phyloP scores from a whole-genome alignment of 2,329 filamentous ascomycete species.

The Pseudodiploospora longispora region DNA sequence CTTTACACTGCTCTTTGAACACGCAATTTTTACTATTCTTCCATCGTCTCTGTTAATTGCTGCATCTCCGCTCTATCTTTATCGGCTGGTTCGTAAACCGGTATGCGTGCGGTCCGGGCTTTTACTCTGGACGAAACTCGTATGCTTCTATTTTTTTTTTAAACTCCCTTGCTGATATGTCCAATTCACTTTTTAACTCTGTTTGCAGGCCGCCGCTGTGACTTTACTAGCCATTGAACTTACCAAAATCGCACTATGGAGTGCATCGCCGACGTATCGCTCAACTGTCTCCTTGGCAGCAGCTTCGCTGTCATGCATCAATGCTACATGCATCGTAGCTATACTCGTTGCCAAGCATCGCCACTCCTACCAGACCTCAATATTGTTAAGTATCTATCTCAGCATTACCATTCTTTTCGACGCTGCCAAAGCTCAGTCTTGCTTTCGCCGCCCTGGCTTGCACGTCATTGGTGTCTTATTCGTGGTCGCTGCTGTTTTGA shows the following conservation, averaged over 20 bases:
- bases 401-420: constrained; percentile 33
- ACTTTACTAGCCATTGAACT: constrained; percentile 21
- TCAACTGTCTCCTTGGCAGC: constrained; percentile 17
- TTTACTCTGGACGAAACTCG: constrained; percentile 14
- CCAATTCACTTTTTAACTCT: neutral
- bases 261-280: constrained; percentile 6
- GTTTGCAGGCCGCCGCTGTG: constrained; percentile 12
- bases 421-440: constrained; percentile 25
- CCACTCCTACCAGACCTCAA: constrained; percentile 30
- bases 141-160: constrained; percentile 4
- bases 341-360: constrained; percentile 25
- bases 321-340: constrained; percentile 14
- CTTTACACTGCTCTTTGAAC: constrained; percentile 15
- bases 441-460: constrained; percentile 6
- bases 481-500: constrained; percentile 22
- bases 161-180: neutral
- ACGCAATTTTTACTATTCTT: constrained; percentile 10
- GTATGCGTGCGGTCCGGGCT: constrained; percentile 2
- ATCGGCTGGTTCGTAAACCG: constrained; percentile 6
- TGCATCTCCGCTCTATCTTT: constrained; percentile 4
- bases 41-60: constrained; percentile 6
- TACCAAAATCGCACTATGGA: constrained; percentile 15
- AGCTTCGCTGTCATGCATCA: constrained; percentile 18
- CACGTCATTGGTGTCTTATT: constrained; percentile 19
- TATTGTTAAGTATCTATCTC: constrained; percentile 31